Base-by-base conservation (phyloP, 2,329 filamentous ascomycete genomes). In the Phaeoacremonium minimum region DNA sequence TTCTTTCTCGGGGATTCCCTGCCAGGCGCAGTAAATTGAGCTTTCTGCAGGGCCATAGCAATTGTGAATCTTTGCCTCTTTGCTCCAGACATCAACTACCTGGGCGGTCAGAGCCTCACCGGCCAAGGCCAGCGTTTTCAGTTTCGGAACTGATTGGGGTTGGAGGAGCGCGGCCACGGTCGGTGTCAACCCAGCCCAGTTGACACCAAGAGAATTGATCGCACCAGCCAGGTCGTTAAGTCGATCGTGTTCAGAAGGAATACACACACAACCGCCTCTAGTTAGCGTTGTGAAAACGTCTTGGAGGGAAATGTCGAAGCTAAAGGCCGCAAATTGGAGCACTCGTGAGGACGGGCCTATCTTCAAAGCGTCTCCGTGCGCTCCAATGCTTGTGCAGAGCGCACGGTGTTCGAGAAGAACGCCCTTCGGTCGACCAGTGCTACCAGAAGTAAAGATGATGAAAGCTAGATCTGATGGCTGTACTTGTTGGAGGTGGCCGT, bases 51-150 rank as follows among this genome's bases (percentile, higher is more conserved):
- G 70, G 0, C 70, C 70, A 31, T 73, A 73, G 1, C 64, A 69
- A 35, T 73, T 71, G 7, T 73, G 56, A 6, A 75, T 58, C 36
- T 59, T 63, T 1, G 68, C 67, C 9, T 57, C 49, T 17, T 60
- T 50, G 18, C 67, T 64, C 71, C 71, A 74, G 3, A 53, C 55
- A 0, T 62, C 58, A 9, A 69, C 69, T 20, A 73, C 69, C 6
- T 66, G 65, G 0, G 67, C 58, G 0, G 73, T 75, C 40, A 80
- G 72, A 5, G 70, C 65, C 48, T 76, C 72, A 9, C 72, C 72
- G 7, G 69, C 71, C 7, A 37, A 20, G 16, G 40, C 13, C 11
- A 46, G 26, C 15, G 18, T 28, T 22, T 37, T 32, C 26, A 46
- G 20, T 3, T 9, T 26, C 4, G 44, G 44, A 12, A 41, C 14